These are phyloP conservation scores for Torulaspora microellipsoides DNA, from an alignment of 805 yeast genomes.

Conservation along the genomic window DNA sequence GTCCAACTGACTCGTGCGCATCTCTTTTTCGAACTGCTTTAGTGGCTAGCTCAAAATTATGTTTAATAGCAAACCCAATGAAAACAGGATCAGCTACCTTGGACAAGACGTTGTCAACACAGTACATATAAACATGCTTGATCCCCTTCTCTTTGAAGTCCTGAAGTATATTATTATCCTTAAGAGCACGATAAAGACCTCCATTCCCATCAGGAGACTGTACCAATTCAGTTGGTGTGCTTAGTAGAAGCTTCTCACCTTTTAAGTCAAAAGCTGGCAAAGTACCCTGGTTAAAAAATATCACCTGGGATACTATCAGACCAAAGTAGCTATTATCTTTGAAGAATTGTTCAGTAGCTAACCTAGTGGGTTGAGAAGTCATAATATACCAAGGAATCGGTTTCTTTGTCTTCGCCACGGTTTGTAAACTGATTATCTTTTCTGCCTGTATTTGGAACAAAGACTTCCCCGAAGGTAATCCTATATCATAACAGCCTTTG, in stretches of 20 bases:
- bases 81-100: conserved; percentile 86
- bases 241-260: conserved; percentile 68
- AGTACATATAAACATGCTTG: conserved; percentile 91
- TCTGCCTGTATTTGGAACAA: conserved; percentile 93
- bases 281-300: conserved; percentile 91
- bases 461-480: conserved; percentile 77
- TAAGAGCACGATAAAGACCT: conserved; percentile 84
- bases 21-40: conserved; percentile 92
- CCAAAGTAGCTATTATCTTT: conserved; percentile 64
- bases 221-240: conserved; percentile 50
- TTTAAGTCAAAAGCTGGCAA: conserved; percentile 77
- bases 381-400: conserved; percentile 81
- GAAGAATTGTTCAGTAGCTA: conserved; percentile 70
- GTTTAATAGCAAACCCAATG: conserved; percentile 74
- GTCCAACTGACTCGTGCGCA: conserved; percentile 84
- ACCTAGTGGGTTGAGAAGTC: conserved; percentile 89
- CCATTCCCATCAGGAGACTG: conserved; percentile 98
- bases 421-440: conserved; percentile 61
- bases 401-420: conserved; percentile 20
- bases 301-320: conserved; percentile 50
- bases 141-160: conserved; percentile 68
- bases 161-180: conserved; percentile 54
- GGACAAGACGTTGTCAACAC: conserved; percentile 92
- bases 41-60: conserved; percentile 72
- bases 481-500: conserved; percentile 89